A percentile compares a stretch with the other conserved stretches of the same genome.
Evolutionary conservation across 352 stramenopile genomes (phyloP).

Genomic region (Globisporangium irregulare): DNA sequence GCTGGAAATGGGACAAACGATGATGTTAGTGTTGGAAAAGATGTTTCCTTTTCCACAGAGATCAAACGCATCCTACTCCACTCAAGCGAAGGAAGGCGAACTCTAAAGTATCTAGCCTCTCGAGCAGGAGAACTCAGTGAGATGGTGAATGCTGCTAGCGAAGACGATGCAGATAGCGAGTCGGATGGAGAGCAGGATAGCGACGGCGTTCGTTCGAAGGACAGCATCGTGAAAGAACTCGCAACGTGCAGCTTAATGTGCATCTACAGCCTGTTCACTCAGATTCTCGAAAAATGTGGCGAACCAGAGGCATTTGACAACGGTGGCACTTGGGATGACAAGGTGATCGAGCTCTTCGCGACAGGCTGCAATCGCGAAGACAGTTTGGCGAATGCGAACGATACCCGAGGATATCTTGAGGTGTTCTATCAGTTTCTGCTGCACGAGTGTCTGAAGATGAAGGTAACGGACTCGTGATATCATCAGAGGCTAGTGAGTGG

Average conservation of each 20-base stretch:
- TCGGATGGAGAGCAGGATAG: background rate
- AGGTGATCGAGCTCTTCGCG: constrained; percentile 37
- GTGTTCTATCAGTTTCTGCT: constrained; percentile 46
- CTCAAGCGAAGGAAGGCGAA: constrained; percentile 39
- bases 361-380: constrained; percentile 19
- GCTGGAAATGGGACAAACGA: background rate
- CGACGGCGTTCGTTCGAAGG: background rate
- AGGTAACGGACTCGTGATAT: constrained; percentile 20
- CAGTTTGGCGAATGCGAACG: constrained; percentile 7
- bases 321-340: constrained; percentile 3
- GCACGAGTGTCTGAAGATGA: constrained; percentile 44
- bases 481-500: too few species aligned
- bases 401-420: constrained; percentile 19
- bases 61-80: constrained; percentile 23
- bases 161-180: constrained; percentile 20
- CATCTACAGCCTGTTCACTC: constrained; percentile 39
- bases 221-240: constrained; percentile 1
- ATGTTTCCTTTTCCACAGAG: background rate
- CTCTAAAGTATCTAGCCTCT: constrained; percentile 49
- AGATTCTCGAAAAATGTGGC: constrained; percentile 34
- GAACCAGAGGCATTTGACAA: background rate
- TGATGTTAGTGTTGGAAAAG: background rate
- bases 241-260: constrained; percentile 24
- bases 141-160: constrained; percentile 13
- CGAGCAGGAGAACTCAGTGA: constrained; percentile 31